Evolutionary conservation across 2,329 filamentous ascomycete genomes (phyloP).

Genomic region (Ustilaginoidea virens): DNA sequence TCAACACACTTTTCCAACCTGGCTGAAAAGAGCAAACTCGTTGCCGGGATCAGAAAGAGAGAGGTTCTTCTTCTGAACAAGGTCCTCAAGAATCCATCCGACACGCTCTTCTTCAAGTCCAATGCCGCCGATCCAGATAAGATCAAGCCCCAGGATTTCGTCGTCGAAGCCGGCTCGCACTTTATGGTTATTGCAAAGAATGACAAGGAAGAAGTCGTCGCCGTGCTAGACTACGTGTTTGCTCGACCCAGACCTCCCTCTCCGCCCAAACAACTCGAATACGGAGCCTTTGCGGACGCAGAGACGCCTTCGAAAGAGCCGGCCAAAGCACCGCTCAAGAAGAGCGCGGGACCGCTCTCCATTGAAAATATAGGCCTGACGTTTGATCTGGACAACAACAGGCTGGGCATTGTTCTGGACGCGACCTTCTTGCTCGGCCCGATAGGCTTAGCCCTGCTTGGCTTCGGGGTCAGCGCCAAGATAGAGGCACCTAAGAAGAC

Average conservation of each 20-base stretch:
- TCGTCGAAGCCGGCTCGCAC: slow-evolving; percentile 11
- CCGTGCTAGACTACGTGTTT: slow-evolving; percentile 10
- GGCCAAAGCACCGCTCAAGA: slow-evolving; percentile 12
- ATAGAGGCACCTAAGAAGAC: no score
- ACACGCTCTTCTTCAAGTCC: no score
- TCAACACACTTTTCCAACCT: no score
- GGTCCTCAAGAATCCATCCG: no score
- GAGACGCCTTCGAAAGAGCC: not conserved
- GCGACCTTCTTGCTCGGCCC: slow-evolving; percentile 21
- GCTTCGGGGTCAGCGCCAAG: slow-evolving; percentile 21
- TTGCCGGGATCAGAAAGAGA: no score
- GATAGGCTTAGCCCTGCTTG: slow-evolving; percentile 17
- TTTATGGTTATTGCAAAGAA: slow-evolving; percentile 11
- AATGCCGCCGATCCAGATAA: no score
- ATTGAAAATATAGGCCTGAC: slow-evolving; percentile 21
- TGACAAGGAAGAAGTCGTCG: not conserved
- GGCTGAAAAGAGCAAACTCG: no score
- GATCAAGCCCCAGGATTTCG: slow-evolving; percentile 6
- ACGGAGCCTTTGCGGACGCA: not conserved
- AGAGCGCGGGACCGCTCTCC: slow-evolving; percentile 15
- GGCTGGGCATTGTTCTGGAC: slow-evolving; percentile 15
- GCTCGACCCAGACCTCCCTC: not conserved
- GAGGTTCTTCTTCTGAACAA: no score
- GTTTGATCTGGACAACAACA: slow-evolving; percentile 15
- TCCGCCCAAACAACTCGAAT: not conserved